Conservation (phyloP, 768 basidiomycete species). For the Arthromyces matolae region DNA sequence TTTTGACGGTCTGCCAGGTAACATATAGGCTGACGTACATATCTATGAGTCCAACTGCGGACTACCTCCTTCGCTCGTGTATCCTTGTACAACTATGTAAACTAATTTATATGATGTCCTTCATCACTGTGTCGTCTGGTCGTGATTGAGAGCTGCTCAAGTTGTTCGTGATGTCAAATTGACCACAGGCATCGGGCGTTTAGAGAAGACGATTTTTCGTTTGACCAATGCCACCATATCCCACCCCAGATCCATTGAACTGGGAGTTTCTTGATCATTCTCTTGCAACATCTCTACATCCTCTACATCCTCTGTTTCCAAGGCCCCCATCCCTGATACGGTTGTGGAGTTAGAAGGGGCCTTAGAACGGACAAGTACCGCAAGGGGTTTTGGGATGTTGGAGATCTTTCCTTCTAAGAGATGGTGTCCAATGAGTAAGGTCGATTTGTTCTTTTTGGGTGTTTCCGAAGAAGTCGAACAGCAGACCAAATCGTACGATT, state of each 20-base stretch:
- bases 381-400: constrained; percentile 74
- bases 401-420: constrained; percentile 85
- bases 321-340: constrained; percentile 17
- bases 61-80: background rate
- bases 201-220: constrained; percentile 80
- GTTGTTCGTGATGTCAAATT: constrained; percentile 10
- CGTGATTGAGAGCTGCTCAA: background rate
- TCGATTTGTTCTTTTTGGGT: constrained; percentile 62
- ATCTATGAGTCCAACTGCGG: too few species aligned
- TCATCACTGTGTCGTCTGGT: background rate
- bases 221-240: constrained; percentile 68
- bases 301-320: constrained; percentile 14
- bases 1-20: background rate
- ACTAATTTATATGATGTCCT: constrained; percentile 1
- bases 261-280: constrained; percentile 15
- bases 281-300: constrained; percentile 16
- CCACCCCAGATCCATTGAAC: constrained; percentile 40
- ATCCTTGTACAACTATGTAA: constrained; percentile 10
- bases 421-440: constrained; percentile 82
- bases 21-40: constrained; percentile 1
- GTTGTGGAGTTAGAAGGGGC: constrained; percentile 9
- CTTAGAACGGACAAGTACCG: constrained; percentile 56
- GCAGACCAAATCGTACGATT: background rate
- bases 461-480: background rate
- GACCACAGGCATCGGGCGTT: constrained; percentile 74